Conservation (phyloP, 2,329 filamentous ascomycete species). For the Colletotrichum navitas region DNA sequence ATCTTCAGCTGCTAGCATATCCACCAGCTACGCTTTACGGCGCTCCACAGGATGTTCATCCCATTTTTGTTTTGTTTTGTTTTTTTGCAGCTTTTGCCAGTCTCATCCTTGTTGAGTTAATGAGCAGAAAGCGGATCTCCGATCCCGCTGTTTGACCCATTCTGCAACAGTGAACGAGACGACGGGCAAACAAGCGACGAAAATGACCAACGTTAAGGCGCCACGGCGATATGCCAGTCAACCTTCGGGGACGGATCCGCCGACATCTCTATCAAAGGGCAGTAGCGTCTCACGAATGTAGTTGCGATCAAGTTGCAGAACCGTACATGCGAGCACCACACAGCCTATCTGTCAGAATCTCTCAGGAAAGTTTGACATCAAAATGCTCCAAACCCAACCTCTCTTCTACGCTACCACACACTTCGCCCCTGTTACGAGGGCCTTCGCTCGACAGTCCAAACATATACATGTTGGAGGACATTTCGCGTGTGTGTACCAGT, state of each 20-base stretch:
- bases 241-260: neutral
- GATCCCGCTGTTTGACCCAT: neutral
- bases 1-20: neutral
- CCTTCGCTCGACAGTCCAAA: neutral
- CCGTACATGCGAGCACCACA: neutral
- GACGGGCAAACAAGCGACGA: neutral
- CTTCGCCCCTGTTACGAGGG: neutral
- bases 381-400: neutral
- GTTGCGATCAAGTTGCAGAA: neutral
- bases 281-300: neutral
- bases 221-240: neutral
- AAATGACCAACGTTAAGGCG: neutral
- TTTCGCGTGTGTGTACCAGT: neutral
- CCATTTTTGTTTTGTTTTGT: neutral
- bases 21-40: neutral
- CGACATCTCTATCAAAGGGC: neutral
- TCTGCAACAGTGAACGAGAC: neutral
- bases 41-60: slow-evolving; percentile 27
- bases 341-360: neutral
- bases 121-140: neutral
- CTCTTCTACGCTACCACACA: neutral
- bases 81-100: neutral
- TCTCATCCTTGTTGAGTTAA: slow-evolving; percentile 23
- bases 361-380: neutral
- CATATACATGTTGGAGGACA: no score